phyloP scores from a whole-genome alignment of 441 rosid species.

The Monsonia emarginata region DNA sequence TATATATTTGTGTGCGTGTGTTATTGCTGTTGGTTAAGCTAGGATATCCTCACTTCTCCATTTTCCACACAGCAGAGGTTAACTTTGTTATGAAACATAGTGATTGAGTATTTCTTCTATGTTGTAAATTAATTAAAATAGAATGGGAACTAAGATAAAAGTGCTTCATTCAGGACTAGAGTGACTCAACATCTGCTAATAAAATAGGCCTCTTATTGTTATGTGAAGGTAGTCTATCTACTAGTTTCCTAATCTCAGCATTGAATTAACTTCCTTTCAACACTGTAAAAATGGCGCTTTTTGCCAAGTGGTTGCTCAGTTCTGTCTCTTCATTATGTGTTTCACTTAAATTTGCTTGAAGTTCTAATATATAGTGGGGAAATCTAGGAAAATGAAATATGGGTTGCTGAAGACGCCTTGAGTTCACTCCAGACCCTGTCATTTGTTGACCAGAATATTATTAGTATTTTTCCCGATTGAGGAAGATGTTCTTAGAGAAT shows the following conservation, averaged over 20 bases:
- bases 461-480: background rate
- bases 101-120: background rate
- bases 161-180: background rate
- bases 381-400: background rate
- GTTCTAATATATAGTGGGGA: background rate
- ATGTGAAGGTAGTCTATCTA: background rate
- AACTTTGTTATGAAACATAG: background rate
- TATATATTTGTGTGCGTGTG: too few relatives aligned
- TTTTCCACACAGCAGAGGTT: background rate
- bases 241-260: background rate
- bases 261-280: background rate
- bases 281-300: background rate
- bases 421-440: background rate
- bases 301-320: background rate
- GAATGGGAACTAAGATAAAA: background rate
- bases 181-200: background rate
- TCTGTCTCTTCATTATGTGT: background rate
- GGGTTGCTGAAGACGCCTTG: background rate
- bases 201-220: conserved; percentile 1
- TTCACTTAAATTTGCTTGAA: background rate
- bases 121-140: background rate
- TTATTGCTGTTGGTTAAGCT: background rate
- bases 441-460: background rate
- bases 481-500: background rate
- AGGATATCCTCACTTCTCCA: background rate